These are phyloP conservation scores for Aspergillus felis DNA, from an alignment of 2,329 filamentous ascomycete genomes.

Conservation along the genomic window DNA sequence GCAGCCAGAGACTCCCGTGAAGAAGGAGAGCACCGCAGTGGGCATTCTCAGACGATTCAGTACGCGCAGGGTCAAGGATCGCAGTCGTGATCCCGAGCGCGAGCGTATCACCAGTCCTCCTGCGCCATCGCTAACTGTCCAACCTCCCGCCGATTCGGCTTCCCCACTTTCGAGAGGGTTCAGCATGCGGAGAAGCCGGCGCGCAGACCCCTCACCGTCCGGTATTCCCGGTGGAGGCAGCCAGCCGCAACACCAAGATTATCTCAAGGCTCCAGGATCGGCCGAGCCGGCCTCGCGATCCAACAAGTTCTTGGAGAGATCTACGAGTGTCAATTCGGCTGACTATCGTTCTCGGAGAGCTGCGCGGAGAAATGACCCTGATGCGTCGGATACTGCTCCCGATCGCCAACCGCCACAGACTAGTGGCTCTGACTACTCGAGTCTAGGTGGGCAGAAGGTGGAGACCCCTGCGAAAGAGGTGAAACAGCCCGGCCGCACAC, in stretches of 20 bases:
- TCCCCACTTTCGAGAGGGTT: constrained; percentile 77
- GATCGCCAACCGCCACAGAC: constrained; percentile 66
- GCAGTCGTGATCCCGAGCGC: constrained; percentile 38
- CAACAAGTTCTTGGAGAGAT: constrained; percentile 72
- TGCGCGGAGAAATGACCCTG: constrained; percentile 52
- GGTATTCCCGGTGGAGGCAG: constrained; percentile 55
- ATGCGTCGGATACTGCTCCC: constrained; percentile 49
- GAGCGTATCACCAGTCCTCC: constrained; percentile 60
- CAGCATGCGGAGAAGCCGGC: constrained; percentile 66
- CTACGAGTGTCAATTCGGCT: constrained; percentile 86
- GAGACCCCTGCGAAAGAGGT: constrained; percentile 47
- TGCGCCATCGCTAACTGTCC: constrained; percentile 74
- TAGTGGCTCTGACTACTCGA: constrained; percentile 75
- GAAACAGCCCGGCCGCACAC: constrained; percentile 55
- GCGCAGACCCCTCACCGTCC: constrained; percentile 51
- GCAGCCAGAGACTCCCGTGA: constrained; percentile 58
- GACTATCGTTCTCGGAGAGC: constrained; percentile 67
- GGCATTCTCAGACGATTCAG: constrained; percentile 86
- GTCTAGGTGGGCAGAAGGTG: constrained; percentile 43
- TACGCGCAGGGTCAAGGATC: constrained; percentile 70
- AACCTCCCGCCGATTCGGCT: constrained; percentile 65
- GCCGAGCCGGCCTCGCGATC: constrained; percentile 57
- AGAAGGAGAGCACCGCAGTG: constrained; percentile 83
- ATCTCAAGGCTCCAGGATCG: constrained; percentile 69
- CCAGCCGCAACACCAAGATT: constrained; percentile 71